These are phyloP conservation scores for Aquilaria yunnanensis DNA, from an alignment of 345 rosid species.

Conservation along the genomic window DNA sequence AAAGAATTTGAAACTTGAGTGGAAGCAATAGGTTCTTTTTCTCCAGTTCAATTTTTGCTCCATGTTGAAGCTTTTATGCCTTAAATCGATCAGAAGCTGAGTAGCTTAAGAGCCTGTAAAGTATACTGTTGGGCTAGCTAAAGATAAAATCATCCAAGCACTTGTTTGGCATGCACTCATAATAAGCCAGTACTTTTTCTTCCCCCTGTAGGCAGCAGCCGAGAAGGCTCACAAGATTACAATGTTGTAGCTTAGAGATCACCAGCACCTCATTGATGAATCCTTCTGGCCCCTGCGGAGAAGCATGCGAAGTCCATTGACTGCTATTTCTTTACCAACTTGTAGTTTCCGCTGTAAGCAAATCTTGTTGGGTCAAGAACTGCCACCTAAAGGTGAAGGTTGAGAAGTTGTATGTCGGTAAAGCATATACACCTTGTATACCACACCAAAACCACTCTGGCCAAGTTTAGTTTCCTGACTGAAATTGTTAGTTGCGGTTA, in stretches of 20 bases:
- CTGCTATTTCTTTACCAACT: background rate
- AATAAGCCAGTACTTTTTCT: background rate
- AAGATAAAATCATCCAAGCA: background rate
- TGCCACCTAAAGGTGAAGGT: background rate
- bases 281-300: constrained; percentile 1
- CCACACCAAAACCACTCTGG: background rate
- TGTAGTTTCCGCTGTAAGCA: background rate
- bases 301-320: constrained; percentile 3
- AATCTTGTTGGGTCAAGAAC: no score
- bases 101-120: no score
- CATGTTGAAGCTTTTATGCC: no score
- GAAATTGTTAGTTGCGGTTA: background rate
- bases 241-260: constrained; percentile 6
- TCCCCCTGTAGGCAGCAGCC: background rate
- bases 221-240: constrained; percentile 2
- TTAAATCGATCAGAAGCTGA: no score
- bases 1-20: background rate
- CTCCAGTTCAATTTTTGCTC: no score
- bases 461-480: background rate
- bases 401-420: background rate
- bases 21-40: no score
- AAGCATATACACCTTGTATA: background rate
- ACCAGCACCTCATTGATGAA: constrained; percentile 5
- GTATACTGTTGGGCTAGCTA: background rate
- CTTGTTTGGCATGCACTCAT: background rate